A percentile compares a stretch with the other conserved stretches of the same genome.
phyloP scores from a whole-genome alignment of 192 early-diverging fungal genomes.

The Rhizophagus clarus region DNA sequence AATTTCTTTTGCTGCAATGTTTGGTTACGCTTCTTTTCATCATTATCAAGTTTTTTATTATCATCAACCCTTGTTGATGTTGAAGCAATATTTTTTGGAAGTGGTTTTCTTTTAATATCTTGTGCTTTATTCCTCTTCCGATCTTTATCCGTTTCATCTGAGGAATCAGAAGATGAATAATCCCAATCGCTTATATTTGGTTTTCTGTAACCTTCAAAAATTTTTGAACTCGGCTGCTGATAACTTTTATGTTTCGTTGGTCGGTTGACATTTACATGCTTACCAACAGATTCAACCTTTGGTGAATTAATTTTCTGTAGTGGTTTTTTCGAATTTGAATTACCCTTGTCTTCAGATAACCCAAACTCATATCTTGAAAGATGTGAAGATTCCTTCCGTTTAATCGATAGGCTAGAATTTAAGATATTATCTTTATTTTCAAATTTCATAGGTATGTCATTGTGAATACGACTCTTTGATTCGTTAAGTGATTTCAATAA shows the following conservation, averaged over 20 bases:
- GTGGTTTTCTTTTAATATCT: not conserved
- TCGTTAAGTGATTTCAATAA: not conserved
- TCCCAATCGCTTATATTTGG: conserved; percentile 18
- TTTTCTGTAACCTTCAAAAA: not conserved
- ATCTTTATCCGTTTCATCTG: not conserved
- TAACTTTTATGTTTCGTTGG: not conserved
- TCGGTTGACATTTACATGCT: not conserved
- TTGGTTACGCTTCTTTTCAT: not conserved
- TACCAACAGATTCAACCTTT: not conserved
- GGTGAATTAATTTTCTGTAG: not conserved
- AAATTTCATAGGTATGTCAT: not conserved
- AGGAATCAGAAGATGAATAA: conserved; percentile 6
- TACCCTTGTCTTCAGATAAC: not conserved
- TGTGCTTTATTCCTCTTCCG: not conserved
- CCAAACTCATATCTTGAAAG: not conserved
- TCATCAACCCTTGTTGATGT: not conserved
- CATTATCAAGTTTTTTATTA: not conserved
- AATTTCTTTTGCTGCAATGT: not conserved
- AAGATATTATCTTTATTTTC: not conserved
- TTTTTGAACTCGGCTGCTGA: not conserved
- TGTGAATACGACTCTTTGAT: not conserved
- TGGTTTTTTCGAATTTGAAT: not conserved
- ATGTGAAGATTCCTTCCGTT: not conserved
- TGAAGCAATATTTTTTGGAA: not conserved
- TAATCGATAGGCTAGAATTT: not conserved